Base-by-base conservation (phyloP, 139 green algal genomes). In the Chlamydomonas incerta region DNA sequence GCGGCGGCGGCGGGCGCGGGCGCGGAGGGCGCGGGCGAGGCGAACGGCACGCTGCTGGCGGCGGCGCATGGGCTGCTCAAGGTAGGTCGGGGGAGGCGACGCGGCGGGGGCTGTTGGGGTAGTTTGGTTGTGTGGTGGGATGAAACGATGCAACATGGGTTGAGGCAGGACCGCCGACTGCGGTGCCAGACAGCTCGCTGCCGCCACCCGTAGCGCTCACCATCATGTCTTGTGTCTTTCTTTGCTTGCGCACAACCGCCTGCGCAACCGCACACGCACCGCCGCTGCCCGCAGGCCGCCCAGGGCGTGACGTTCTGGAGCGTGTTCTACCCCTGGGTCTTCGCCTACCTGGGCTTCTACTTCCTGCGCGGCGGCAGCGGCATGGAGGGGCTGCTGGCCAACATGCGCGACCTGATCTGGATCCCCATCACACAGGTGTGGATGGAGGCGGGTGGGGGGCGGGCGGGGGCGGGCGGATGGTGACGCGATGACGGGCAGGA, bases 331-430 rank as follows among this genome's bases (percentile, higher is more conserved):
- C 88, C 90, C 52, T 93, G 82, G 83, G 88, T 83, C 1, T 86
- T 89, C 24, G 72, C 84, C 8, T 93, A 92, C 74, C 83, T 93
- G 18, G 88, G 41, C 37, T 80, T 82, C 33, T 90, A 87, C 58
- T 89, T 91, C 63, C 79, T 93, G 72, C 47, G 90, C 69, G 90
- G 90, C 29, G 90, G 88, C 68, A 92, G 88, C 81, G 90, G 90
- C 55, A 89, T 87, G 73, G 90, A 93, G 63, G 90, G 90, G 0
- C 85, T 94, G 60, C 84, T 94, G 72, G 87, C 88, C 41, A 90
- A 87, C 74, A 84, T 91, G 29, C 70, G 90, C 3, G 90, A 93
- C 60, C 86, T 93, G 57, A 46, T 92, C 65, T 93, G 88, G 87
- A 90, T 93, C 17, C 91, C 91, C 60, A 94, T 94, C 81, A 94